These are phyloP conservation scores for Neurospora sp. DNA, from an alignment of 495 filamentous ascomycete genomes.

Conservation along the genomic window DNA sequence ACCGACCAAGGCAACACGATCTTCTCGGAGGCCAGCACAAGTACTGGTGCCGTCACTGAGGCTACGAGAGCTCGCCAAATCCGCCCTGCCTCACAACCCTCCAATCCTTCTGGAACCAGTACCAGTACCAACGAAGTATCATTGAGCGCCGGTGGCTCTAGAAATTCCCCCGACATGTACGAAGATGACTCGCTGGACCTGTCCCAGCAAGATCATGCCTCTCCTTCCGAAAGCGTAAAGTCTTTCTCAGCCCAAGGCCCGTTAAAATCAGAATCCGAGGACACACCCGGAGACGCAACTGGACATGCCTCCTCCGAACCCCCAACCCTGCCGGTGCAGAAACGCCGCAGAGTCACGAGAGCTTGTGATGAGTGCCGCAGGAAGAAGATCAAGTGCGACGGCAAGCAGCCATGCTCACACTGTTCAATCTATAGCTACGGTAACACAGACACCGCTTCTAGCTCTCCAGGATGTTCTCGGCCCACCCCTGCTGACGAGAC, in stretches of 20 bases:
- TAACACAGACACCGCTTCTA: slow-evolving; percentile 34
- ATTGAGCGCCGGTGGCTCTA: slow-evolving; percentile 5
- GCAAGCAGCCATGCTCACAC: slow-evolving; percentile 95
- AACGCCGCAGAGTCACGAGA: slow-evolving; percentile 77
- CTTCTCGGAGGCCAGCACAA: slow-evolving; percentile 3
- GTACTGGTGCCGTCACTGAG: background rate
- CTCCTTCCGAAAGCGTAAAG: slow-evolving; percentile 21
- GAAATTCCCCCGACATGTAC: slow-evolving; percentile 21
- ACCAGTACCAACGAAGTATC: slow-evolving; percentile 10
- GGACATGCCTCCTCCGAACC: slow-evolving; percentile 13
- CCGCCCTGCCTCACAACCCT: slow-evolving; percentile 16
- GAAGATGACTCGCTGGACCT: slow-evolving; percentile 25
- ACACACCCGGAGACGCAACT: slow-evolving; percentile 6
- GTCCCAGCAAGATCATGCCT: slow-evolving; percentile 22
- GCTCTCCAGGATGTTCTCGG: background rate
- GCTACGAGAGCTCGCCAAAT: slow-evolving; percentile 9
- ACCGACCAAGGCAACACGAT: background rate
- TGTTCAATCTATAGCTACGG: slow-evolving; percentile 98
- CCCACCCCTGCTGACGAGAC: slow-evolving; percentile 22
- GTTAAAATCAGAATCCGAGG: slow-evolving; percentile 20
- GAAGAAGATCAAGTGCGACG: slow-evolving; percentile 99
- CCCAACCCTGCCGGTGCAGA: slow-evolving; percentile 57
- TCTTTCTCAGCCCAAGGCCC: slow-evolving; percentile 8
- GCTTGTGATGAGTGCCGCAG: slow-evolving; percentile 93
- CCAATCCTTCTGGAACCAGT: slow-evolving; percentile 12